These are phyloP conservation scores for Fraxinus excelsior DNA, from an alignment of 257 asterid species.

Conservation along the genomic window DNA sequence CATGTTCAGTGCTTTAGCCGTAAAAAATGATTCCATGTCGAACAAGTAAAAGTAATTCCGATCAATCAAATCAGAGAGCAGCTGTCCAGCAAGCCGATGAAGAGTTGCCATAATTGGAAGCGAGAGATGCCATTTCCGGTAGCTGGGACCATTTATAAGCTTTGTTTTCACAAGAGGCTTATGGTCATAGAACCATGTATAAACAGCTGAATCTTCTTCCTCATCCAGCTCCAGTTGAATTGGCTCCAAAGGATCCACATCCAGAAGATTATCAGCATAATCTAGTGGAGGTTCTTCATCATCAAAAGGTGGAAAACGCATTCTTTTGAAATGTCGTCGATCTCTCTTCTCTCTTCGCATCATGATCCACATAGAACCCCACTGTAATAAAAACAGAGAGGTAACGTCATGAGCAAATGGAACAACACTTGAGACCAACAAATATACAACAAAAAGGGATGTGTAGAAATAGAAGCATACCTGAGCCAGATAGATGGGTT, in stretches of 20 bases:
- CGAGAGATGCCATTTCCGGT: constrained; percentile 96
- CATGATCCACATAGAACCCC: constrained; percentile 99
- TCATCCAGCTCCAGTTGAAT: constrained; percentile 94
- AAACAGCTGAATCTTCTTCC: constrained; percentile 96
- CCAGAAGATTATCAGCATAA: constrained; percentile 94
- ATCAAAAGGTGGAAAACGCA: constrained; percentile 98
- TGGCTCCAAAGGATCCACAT: constrained; percentile 98
- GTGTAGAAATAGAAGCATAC: constrained; percentile 34
- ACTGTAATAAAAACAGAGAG: constrained; percentile 28
- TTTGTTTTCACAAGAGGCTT: constrained; percentile 95
- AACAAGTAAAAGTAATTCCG: constrained; percentile 93
- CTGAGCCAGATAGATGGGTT: constrained; percentile 97
- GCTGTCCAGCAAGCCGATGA: constrained; percentile 96
- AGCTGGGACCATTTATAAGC: constrained; percentile 97
- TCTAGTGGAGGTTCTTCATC: constrained; percentile 99
- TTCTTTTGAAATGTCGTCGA: constrained; percentile 94
- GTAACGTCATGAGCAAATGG: neutral
- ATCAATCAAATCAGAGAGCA: constrained; percentile 92
- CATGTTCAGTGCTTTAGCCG: constrained; percentile 98
- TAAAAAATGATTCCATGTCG: constrained; percentile 99
- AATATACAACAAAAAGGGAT: neutral
- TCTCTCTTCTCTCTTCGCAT: constrained; percentile 99
- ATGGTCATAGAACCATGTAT: constrained; percentile 98
- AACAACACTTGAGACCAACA: neutral
- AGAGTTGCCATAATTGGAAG: constrained; percentile 99